These are phyloP conservation scores for Penicillium sp. DNA, from an alignment of 2,329 filamentous ascomycete species.

Conservation along the genomic window DNA sequence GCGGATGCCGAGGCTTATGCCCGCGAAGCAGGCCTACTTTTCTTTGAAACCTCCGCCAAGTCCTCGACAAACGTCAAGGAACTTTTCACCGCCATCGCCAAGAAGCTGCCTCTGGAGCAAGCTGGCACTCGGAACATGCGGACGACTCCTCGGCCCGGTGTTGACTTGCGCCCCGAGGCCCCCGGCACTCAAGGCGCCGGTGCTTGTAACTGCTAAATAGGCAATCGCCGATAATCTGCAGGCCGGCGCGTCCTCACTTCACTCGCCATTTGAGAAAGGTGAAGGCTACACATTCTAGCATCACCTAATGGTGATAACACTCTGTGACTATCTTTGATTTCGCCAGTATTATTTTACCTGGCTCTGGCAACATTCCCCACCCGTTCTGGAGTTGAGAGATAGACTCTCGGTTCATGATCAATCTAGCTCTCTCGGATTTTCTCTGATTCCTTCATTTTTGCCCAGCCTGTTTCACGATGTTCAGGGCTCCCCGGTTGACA, in stretches of 20 bases:
- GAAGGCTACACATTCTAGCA: not conserved
- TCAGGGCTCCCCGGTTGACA: constrained; percentile 4
- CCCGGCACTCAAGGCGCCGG: constrained; percentile 61
- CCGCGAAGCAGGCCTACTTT: constrained; percentile 86
- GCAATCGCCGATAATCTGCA: not conserved
- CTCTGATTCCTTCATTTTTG: constrained; percentile 23
- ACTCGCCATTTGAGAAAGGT: constrained; percentile 1
- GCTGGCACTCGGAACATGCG: constrained; percentile 86
- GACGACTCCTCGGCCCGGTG: constrained; percentile 62
- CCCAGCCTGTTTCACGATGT: constrained; percentile 10
- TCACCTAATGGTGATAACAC: constrained; percentile 7
- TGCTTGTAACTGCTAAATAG: constrained; percentile 64
- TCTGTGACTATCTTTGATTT: constrained; percentile 13
- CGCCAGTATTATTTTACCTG: constrained; percentile 4
- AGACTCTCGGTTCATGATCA: constrained; percentile 15
- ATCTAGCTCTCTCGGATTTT: constrained; percentile 20
- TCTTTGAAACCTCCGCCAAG: constrained; percentile 99
- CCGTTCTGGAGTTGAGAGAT: constrained; percentile 13
- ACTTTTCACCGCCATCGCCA: constrained; percentile 95
- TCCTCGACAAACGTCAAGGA: constrained; percentile 95
- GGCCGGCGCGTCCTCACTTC: not conserved
- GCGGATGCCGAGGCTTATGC: constrained; percentile 95
- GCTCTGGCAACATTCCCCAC: constrained; percentile 2
- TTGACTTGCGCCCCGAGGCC: constrained; percentile 67
- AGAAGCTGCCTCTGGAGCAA: constrained; percentile 95